Evolutionary conservation across 306 rosid genomes (phyloP), one percentile per base, ranked within the genome.

Genomic region (Prunus mongolica): DNA sequence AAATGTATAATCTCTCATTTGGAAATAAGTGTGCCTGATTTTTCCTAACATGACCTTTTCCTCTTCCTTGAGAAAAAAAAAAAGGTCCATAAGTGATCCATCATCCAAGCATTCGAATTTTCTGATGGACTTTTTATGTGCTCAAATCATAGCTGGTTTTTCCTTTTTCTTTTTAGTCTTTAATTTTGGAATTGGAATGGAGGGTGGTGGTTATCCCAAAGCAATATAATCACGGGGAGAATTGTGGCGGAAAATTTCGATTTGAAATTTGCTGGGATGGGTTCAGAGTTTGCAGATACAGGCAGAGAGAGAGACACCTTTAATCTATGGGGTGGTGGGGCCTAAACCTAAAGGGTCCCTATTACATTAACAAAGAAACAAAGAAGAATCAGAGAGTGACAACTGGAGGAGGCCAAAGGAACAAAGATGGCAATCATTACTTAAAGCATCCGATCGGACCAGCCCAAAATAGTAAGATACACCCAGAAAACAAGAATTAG

Each of bases 371-470:
- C 78, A 82, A 74, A 82, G 78, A 83, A 80, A 65, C 72, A 58
- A 73, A 44, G 45, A 73, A 45, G 84, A 80, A 74, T 20, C 45
- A 79, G 89, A 87, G 82, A 82, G 86, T 80, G 93, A 89, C 89
- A 91, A 87, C 61, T 80, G 88, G 76, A 58, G 88, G 89, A 89
- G 87, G 88, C 87, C 84, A 80, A 88, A 86, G 87, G 91, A 89
- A 87, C 91, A 91, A 84, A 84, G 74, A 84, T 83, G 77, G 74
- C 91, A 91, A 91, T 88, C 78, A 89, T 89, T 86, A 85, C 90
- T 47, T 46, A 83, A 75, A 55, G 85, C 81, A 86, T 83, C 83
- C 62, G 72, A 83, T 83, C 47, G 73, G 78, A 74, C 83, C 85
- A 72, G 44, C 82, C 71, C 75, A 72, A 80, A 78, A 81, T n/a